Evolutionary conservation across 1,139 yeast species (phyloP).

Genomic region (Debaryomycetaceae sp.): DNA sequence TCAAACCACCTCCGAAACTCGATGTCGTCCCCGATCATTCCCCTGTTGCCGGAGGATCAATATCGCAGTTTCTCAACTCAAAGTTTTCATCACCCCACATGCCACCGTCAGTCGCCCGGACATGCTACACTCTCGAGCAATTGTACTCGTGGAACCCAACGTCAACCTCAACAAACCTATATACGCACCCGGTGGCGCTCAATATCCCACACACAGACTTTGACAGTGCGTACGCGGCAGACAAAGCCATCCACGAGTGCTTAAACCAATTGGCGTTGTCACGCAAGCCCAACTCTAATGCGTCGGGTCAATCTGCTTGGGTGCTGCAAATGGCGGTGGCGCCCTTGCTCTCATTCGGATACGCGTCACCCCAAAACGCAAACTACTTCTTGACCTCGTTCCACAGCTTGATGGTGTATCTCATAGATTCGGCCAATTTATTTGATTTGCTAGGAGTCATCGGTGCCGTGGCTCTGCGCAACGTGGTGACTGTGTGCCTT

Average conservation of each 20-base stretch:
- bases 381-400: slow-evolving; percentile 29
- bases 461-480: background rate
- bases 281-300: background rate
- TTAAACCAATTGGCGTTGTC: slow-evolving; percentile 7
- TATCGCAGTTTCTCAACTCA: slow-evolving; percentile 12
- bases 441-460: slow-evolving; percentile 16
- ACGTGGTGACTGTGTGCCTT: slow-evolving; percentile 27
- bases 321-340: slow-evolving; percentile 13
- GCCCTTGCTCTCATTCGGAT: too few relatives aligned
- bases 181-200: too few relatives aligned
- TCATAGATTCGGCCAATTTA: slow-evolving; percentile 28
- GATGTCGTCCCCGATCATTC: too few relatives aligned
- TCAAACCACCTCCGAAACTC: too few relatives aligned
- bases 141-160: too few relatives aligned
- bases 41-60: slow-evolving; percentile 15
- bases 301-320: background rate
- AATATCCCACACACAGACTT: slow-evolving; percentile 13
- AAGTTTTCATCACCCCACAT: too few relatives aligned
- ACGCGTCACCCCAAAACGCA: too few relatives aligned
- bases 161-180: too few relatives aligned
- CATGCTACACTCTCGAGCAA: too few relatives aligned
- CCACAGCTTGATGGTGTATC: slow-evolving; percentile 28
- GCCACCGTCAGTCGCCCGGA: too few relatives aligned
- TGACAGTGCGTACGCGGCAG: slow-evolving; percentile 14
- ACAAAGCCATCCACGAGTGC: slow-evolving; percentile 12